phyloP scores from a whole-genome alignment of 73 alveolate genomes.

The Durusdinium trenchii region DNA sequence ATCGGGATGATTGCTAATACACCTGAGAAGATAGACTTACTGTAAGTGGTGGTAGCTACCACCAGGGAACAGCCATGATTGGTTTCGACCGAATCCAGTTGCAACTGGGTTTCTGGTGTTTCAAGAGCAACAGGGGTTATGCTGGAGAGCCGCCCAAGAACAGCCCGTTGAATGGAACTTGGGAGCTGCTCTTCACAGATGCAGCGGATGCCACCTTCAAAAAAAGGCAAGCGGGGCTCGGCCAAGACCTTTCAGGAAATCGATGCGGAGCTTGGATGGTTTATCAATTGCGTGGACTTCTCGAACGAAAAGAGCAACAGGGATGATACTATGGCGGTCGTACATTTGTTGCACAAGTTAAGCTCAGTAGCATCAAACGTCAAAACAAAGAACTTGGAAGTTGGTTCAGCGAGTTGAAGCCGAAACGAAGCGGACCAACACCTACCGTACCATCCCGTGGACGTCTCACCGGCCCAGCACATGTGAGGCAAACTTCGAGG shows the following conservation, averaged over 20 bases:
- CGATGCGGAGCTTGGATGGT: constrained; percentile 81
- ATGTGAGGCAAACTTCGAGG: constrained; percentile 27
- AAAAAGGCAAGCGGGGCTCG: constrained; percentile 45
- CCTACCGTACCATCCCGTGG: too few relatives aligned
- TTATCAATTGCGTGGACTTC: constrained; percentile 85
- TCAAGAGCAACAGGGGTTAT: constrained; percentile 55
- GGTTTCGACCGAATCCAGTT: not conserved
- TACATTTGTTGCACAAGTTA: too few relatives aligned
- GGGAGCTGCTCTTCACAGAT: constrained; percentile 85
- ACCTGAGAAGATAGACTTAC: not conserved
- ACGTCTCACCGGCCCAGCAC: too few relatives aligned
- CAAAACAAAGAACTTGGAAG: too few relatives aligned
- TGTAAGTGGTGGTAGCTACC: not conserved
- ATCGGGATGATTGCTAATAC: not conserved
- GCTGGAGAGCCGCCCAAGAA: constrained; percentile 41
- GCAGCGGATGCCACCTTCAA: constrained; percentile 89
- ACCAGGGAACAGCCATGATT: not conserved
- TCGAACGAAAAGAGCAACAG: constrained; percentile 43
- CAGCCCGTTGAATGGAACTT: constrained; percentile 62
- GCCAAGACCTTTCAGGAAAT: constrained; percentile 91
- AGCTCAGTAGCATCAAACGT: too few relatives aligned
- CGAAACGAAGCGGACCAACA: too few relatives aligned
- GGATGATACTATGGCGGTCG: too few relatives aligned
- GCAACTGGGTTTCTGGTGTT: not conserved
- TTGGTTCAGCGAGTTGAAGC: too few relatives aligned